These are phyloP conservation scores for Erythrophleum ivorense DNA, from an alignment of 331 rosid genomes.

Conservation along the genomic window DNA sequence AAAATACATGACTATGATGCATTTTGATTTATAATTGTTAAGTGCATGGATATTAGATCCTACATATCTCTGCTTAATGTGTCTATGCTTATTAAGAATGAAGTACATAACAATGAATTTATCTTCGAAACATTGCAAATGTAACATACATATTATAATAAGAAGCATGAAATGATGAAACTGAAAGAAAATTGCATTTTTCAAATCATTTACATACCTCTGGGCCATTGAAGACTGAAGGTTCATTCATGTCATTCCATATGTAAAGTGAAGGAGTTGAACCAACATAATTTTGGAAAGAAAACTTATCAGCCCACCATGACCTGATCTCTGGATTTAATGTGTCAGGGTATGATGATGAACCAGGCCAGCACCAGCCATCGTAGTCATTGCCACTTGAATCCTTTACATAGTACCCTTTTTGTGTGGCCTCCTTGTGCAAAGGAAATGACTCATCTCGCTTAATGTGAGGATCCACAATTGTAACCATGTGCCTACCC, in stretches of 20 bases:
- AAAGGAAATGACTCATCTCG: slow-evolving; percentile 67
- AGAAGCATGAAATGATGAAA: not conserved
- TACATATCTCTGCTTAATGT: not conserved
- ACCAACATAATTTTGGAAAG: slow-evolving; percentile 74
- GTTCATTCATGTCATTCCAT: slow-evolving; percentile 99
- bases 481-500: slow-evolving; percentile 93
- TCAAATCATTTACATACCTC: slow-evolving; percentile 64
- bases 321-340: slow-evolving; percentile 81
- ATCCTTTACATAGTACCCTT: slow-evolving; percentile 93
- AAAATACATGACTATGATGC: not conserved
- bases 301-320: slow-evolving; percentile 92
- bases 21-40: not conserved
- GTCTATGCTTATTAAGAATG: not conserved
- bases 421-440: slow-evolving; percentile 84
- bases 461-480: slow-evolving; percentile 97
- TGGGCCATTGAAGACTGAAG: slow-evolving; percentile 98
- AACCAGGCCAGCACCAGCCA: slow-evolving; percentile 99
- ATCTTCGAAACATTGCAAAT: not conserved
- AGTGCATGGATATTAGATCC: not conserved
- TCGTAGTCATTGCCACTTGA: slow-evolving; percentile 81
- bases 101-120: slow-evolving; percentile 26
- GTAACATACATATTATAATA: slow-evolving; percentile 7
- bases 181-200: not conserved
- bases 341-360: slow-evolving; percentile 83
- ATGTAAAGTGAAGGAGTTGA: slow-evolving; percentile 92